Conservation (phyloP, 2,329 filamentous ascomycete genomes). For the Trichoderma simmonsii region DNA sequence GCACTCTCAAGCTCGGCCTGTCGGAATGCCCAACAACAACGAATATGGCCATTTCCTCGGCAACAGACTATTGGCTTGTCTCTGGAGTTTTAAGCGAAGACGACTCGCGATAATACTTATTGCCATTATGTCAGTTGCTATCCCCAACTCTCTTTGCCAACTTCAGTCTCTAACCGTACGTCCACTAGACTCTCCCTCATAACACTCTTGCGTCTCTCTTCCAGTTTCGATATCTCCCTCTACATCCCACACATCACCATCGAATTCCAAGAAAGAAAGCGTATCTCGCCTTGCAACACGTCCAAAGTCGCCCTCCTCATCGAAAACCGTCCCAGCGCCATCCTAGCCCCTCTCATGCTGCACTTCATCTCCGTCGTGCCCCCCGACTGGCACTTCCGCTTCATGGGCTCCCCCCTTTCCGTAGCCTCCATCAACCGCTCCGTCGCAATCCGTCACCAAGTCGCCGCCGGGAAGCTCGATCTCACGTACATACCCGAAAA, state of each 20-base stretch:
- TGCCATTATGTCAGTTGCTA: not conserved
- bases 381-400: conserved; percentile 55
- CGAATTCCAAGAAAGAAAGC: not conserved
- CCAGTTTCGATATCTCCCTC: not conserved
- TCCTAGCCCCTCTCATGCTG: conserved; percentile 52
- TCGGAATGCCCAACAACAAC: not conserved
- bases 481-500: conserved; percentile 50
- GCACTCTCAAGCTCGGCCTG: not conserved
- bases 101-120: not conserved
- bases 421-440: conserved; percentile 44
- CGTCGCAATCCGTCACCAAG: conserved; percentile 44
- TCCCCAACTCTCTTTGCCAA: not conserved
- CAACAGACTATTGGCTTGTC: not conserved
- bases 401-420: conserved; percentile 50
- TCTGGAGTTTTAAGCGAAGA: not conserved
- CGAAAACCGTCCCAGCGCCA: conserved; percentile 48
- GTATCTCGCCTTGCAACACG: conserved; percentile 33
- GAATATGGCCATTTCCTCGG: not conserved
- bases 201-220: not conserved
- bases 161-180: not conserved
- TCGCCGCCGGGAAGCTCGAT: conserved; percentile 46
- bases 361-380: conserved; percentile 57
- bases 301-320: conserved; percentile 55
- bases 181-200: not conserved
- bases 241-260: conserved; percentile 4